A percentile compares a stretch with the other conserved stretches of the same genome.
Evolutionary conservation across 805 yeast species (phyloP).

Genomic region (Wickerhamiella azymoides): DNA sequence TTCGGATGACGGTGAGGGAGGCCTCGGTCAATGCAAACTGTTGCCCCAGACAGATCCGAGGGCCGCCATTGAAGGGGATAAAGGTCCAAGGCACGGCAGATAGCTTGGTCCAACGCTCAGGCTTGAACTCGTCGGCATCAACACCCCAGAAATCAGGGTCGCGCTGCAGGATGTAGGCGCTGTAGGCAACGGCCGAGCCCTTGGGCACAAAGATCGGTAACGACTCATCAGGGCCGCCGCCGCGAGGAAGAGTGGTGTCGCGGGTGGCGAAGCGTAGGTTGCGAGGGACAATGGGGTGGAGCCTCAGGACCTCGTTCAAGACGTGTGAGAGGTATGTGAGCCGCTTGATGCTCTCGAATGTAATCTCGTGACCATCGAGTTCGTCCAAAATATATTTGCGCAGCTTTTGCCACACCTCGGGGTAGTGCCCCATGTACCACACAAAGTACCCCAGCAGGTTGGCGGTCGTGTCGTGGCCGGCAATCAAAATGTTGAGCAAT

Average conservation of each 20-base stretch:
- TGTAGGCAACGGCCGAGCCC: slow-evolving; percentile 28
- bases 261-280: slow-evolving; percentile 31
- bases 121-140: slow-evolving; percentile 30
- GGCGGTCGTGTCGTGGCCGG: slow-evolving; percentile 41
- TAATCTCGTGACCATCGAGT: slow-evolving; percentile 18
- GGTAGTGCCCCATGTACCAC: slow-evolving; percentile 32
- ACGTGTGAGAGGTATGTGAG: slow-evolving; percentile 32
- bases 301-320: slow-evolving; percentile 32
- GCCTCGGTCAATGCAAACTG: slow-evolving; percentile 39
- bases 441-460: slow-evolving; percentile 32
- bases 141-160: slow-evolving; percentile 28
- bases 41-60: slow-evolving; percentile 37
- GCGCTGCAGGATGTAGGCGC: slow-evolving; percentile 31
- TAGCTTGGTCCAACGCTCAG: slow-evolving; percentile 34
- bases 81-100: slow-evolving; percentile 32
- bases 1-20: slow-evolving; percentile 29
- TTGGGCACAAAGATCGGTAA: slow-evolving; percentile 29
- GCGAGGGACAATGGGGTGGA: slow-evolving; percentile 36
- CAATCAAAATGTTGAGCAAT: slow-evolving; percentile 33
- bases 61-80: slow-evolving; percentile 38
- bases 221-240: slow-evolving; percentile 32
- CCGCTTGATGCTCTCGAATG: slow-evolving; percentile 32
- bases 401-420: slow-evolving; percentile 27
- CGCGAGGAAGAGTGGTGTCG: slow-evolving; percentile 35
- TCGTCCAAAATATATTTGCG: slow-evolving; percentile 19